Percentiles rank a stretch among this genome's conserved stretches.
phyloP scores from a whole-genome alignment of 345 rosid genomes.

The Streptanthus diversifolius region DNA sequence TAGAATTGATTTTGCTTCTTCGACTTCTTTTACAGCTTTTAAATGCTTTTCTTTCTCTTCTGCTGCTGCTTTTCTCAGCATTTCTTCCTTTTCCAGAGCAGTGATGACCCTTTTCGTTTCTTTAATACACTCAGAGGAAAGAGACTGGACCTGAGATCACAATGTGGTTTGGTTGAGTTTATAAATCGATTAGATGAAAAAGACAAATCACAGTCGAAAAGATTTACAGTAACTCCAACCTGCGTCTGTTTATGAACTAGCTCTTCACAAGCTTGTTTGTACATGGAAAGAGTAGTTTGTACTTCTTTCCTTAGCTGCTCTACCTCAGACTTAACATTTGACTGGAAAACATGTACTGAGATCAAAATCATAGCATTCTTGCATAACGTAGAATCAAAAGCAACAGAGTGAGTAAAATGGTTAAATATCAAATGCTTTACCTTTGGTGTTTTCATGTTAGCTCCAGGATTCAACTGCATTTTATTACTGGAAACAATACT shows the following conservation, averaged over 20 bases:
- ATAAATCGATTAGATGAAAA: background rate
- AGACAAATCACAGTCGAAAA: background rate
- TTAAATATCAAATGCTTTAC: background rate
- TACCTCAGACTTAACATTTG: conserved; percentile 53
- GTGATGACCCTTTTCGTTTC: conserved; percentile 58
- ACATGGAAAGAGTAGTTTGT: conserved; percentile 57
- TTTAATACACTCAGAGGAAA: conserved; percentile 66
- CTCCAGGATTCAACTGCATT: conserved; percentile 9
- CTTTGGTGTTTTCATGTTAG: conserved; percentile 21
- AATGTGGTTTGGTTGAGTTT: conserved; percentile 11
- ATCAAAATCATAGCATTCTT: conserved; percentile 14
- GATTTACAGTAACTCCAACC: conserved; percentile 37
- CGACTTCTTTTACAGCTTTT: conserved; percentile 61
- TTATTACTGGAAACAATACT: conserved; percentile 16
- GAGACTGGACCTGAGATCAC: conserved; percentile 51
- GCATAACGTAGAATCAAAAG: background rate
- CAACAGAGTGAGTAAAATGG: background rate
- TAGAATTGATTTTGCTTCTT: conserved; percentile 62
- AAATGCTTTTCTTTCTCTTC: conserved; percentile 65
- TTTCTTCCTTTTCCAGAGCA: conserved; percentile 64
- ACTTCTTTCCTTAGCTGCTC: conserved; percentile 62
- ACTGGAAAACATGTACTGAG: conserved; percentile 36
- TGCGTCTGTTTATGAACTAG: conserved; percentile 65
- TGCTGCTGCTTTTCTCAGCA: conserved; percentile 57
- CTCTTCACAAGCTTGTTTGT: conserved; percentile 66